phyloP scores from a whole-genome alignment of 75 land plant genomes.

The Sequoiadendron giganteum region DNA sequence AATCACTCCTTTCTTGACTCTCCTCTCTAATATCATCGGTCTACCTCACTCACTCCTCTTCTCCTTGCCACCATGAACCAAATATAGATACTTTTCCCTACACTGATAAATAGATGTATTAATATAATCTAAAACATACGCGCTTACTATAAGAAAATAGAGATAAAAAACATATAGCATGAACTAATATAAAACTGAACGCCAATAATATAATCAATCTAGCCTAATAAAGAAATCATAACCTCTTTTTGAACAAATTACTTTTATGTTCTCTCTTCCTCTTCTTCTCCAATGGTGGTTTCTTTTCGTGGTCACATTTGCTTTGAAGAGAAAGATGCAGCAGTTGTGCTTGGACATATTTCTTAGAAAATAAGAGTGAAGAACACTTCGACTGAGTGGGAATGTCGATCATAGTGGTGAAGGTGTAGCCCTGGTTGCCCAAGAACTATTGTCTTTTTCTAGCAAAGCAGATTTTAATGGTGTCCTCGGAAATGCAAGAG shows the following conservation, averaged over 20 bases:
- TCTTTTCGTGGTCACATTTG: background rate
- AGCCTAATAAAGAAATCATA: background rate
- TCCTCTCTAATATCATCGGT: no score
- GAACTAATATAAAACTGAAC: no score
- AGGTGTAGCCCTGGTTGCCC: slow-evolving; percentile 28
- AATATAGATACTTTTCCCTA: no score
- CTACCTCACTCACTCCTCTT: no score
- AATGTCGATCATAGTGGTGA: slow-evolving; percentile 2
- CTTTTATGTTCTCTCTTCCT: background rate
- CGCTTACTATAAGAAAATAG: no score
- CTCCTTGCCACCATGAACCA: no score
- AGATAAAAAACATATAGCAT: no score
- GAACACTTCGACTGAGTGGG: background rate
- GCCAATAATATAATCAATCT: no score
- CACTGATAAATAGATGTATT: no score
- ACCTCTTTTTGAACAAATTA: background rate
- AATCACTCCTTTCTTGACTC: no score
- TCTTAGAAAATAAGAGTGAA: background rate
- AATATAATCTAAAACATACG: no score
- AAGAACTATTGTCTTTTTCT: slow-evolving; percentile 20
- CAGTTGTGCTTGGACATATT: background rate
- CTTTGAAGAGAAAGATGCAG: background rate
- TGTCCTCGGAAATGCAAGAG: slow-evolving; percentile 20
- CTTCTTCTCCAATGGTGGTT: background rate
- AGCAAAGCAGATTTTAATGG: slow-evolving; percentile 17